Base-by-base conservation (phyloP, 345 rosid species). In the Salix purpurea region DNA sequence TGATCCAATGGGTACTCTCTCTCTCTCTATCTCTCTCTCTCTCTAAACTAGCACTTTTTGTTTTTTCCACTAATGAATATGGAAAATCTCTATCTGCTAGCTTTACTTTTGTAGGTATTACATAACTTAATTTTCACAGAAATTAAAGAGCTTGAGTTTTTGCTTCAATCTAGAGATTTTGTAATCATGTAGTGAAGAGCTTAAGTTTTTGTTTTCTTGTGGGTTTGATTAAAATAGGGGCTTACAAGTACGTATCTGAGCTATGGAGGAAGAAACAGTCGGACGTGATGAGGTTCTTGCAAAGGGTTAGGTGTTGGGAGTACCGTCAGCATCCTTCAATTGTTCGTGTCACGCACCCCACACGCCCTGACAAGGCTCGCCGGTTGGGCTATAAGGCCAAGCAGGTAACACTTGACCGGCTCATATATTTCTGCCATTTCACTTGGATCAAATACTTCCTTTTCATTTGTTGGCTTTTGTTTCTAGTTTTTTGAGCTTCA, bases 251-350 rank as follows among this genome's bases (percentile, higher is more conserved):
- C 78, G 94, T 95, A 7, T 91, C 97, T 62, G 99, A 93, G 91
- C 89, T 95, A 91, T 95, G 98, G 98, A 91, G 97, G 90, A 96
- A 92, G 98, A 96, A 96, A 75, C 98, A 93, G 71, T 96, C 99
- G 48, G 99, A 96, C 88, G 99, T 96, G 11, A 96, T 96, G 98
- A 87, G 99, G 81, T 93, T 96, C 70, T 62, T 96, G 80, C 98
- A 90, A 92, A 90, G 99, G 87, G 97, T 95, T 19, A 91, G 99
- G 89, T 95, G 99, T 67, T 95, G 99, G 99, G 99, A 96, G 81
- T 96, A 96, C 77, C 85, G 99, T 0, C 99, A 96, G 81, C 97
- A 91, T 70, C 97, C 99, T 56, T 91, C 99, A 1, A 96, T 96
- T 74, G 98, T 93, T 10, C 90, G 99, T 69, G 90, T 96, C 73